Evolutionary conservation across 352 stramenopile species (phyloP).

Genomic region (Globisporangium apiculatum): DNA sequence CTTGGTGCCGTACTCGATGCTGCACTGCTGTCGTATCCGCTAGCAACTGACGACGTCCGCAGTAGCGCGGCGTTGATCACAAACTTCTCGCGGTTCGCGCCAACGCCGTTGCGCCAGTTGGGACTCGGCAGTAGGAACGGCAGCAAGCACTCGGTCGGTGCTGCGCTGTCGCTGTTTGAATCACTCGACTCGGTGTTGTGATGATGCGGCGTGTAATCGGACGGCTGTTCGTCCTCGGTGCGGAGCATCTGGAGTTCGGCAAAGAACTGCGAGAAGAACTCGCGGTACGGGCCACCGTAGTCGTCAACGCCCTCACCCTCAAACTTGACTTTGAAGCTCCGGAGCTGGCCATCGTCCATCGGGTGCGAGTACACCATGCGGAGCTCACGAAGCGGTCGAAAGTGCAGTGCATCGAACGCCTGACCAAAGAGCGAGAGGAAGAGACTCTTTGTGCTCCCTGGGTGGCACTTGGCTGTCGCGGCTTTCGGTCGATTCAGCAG

Average conservation of each 20-base stretch:
- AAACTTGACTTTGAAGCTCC: conserved; percentile 93
- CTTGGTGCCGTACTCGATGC: background rate
- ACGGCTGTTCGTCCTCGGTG: conserved; percentile 6
- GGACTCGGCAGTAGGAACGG: conserved; percentile 84
- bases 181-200: conserved; percentile 2
- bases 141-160: conserved; percentile 45
- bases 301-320: conserved; percentile 93
- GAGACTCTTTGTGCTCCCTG: conserved; percentile 54
- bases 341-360: conserved; percentile 89
- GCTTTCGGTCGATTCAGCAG: conserved; percentile 84
- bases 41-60: background rate
- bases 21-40: background rate
- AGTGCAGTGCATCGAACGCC: conserved; percentile 82
- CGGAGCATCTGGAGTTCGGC: conserved; percentile 49
- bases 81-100: conserved; percentile 78
- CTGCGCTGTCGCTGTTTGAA: background rate
- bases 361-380: conserved; percentile 89
- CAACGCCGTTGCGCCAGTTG: conserved; percentile 80
- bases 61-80: conserved; percentile 58
- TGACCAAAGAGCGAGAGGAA: conserved; percentile 81
- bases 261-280: conserved; percentile 89
- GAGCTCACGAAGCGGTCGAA: conserved; percentile 55
- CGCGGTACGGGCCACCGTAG: conserved; percentile 91
- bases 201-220: background rate
- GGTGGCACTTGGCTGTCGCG: conserved; percentile 65